Evolutionary conservation across 1,284 basidiomycete species (phyloP), one percentile per base, ranked within the genome.

Genomic region (Rhodotorula sp.): DNA sequence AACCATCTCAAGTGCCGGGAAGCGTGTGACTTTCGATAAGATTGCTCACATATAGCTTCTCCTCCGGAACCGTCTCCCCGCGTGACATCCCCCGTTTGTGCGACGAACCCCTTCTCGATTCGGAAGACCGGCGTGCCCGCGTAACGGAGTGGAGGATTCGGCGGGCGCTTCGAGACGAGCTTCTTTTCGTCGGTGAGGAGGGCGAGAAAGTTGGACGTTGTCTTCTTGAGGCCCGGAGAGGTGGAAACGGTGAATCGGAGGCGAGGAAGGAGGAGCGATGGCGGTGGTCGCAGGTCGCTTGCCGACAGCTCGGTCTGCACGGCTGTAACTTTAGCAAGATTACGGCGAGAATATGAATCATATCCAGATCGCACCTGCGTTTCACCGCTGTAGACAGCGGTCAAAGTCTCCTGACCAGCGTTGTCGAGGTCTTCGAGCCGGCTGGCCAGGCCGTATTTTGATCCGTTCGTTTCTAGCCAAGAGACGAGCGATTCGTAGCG

Each of bases 1-100:
- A 38, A 12, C 6, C 8, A n/a, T 7, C 12, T 26, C 23, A 21
- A 8, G 1, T 26, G 28, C 28, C 28, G 28, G 28, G 2, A 28
- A 28, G 28, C 28, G 28, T 2, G 28, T 3, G 28, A 28, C 28
- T 28, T 28, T 28, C 3, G 28, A 28, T 3, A 23, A 16, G 16
- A 18, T 81, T 56, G 66, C 69, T 57, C 34, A 76, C 75, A 78
- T 19, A 78, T 77, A 2, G 84, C 84, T 82, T 86, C 85, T 10
- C 85, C 85, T 7, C 85, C 84, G 61, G 82, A 84, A 43, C 85
- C 85, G 73, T 86, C 85, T 18, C 82, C 81, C 63, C 85, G 77
- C n/a, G 84, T 85, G 55, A 85, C 77, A 72, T 86, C 85, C 3
- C 85, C 84, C 16, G 84, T 84, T 74, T 86, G 85, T 5, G 83